These are phyloP conservation scores for Kwoniella mangroviensis DNA, from an alignment of 768 basidiomycete genomes.

Conservation along the genomic window DNA sequence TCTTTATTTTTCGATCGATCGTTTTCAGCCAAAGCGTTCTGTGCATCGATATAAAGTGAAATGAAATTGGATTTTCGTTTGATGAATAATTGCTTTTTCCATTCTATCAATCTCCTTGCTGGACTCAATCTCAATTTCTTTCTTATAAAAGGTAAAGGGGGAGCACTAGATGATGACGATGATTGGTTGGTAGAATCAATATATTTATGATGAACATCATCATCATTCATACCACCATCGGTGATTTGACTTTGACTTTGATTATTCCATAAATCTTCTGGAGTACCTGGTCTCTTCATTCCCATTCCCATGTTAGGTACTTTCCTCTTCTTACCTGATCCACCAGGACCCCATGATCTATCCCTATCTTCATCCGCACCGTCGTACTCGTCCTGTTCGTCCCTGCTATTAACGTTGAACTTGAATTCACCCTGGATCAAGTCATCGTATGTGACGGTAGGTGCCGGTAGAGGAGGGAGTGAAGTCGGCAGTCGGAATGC, in stretches of 20 bases:
- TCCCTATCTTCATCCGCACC: neutral
- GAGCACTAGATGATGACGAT: neutral
- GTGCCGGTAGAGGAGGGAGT: neutral
- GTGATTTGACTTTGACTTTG: neutral
- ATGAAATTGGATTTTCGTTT: slow-evolving; percentile 44
- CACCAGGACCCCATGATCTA: neutral
- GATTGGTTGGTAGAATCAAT: neutral
- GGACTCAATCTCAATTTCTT: slow-evolving; percentile 9
- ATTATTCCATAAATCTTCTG: neutral
- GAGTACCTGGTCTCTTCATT: slow-evolving; percentile 9
- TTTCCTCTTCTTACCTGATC: slow-evolving; percentile 16
- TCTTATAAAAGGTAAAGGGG: neutral
- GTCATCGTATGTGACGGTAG: neutral
- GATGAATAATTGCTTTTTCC: slow-evolving; percentile 33
- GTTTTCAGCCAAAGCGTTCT: slow-evolving; percentile 25
- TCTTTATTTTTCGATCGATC: neutral
- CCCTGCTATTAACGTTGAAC: neutral
- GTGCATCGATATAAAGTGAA: slow-evolving; percentile 45
- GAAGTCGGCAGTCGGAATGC: too few species aligned
- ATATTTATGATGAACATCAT: neutral
- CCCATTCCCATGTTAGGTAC: slow-evolving; percentile 4
- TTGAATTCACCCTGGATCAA: slow-evolving; percentile 1
- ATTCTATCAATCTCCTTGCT: slow-evolving; percentile 10
- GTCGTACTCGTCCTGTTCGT: neutral
- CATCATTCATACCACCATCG: neutral